phyloP scores from a whole-genome alignment of 352 stramenopile species.

The Paralagenidium karlingii region DNA sequence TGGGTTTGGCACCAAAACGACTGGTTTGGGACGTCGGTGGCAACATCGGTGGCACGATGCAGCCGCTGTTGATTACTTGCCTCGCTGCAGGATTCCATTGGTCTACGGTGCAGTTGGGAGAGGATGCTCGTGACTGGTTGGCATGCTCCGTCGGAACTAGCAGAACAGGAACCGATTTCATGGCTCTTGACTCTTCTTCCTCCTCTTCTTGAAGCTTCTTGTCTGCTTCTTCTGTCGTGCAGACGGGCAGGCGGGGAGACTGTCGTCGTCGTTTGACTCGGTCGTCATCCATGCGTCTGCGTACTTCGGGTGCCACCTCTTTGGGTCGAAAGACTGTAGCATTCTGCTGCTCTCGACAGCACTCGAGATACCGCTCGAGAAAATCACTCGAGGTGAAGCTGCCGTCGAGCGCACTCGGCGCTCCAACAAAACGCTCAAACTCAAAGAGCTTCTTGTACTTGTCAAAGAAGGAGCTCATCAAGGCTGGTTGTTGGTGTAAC shows the following conservation, averaged over 20 bases:
- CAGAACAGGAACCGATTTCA: not conserved
- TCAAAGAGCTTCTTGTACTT: slow-evolving; percentile 51
- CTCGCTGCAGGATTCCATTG: too few species aligned
- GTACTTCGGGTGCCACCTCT: not conserved
- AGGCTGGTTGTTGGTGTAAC: too few species aligned
- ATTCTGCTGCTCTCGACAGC: slow-evolving; percentile 5
- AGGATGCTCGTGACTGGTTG: not conserved
- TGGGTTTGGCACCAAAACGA: not conserved
- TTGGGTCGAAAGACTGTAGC: not conserved
- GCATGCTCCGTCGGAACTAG: not conserved
- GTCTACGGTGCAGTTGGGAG: not conserved
- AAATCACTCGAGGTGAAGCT: slow-evolving; percentile 9
- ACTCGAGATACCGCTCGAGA: slow-evolving; percentile 30
- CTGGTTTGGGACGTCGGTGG: not conserved
- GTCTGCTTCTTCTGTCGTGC: not conserved
- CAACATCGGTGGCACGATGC: not conserved
- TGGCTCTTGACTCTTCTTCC: not conserved
- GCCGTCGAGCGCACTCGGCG: not conserved
- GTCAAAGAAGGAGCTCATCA: slow-evolving; percentile 56
- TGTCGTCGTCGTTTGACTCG: not conserved
- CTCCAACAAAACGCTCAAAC: slow-evolving; percentile 43
- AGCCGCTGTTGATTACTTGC: too few species aligned
- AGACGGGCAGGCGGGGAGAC: not conserved
- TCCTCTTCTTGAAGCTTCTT: not conserved
- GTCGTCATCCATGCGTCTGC: not conserved